A percentile compares a stretch with the other conserved stretches of the same genome.
Evolutionary conservation across 2,329 filamentous ascomycete species (phyloP).

Genomic region (Claviceps fusiformis): DNA sequence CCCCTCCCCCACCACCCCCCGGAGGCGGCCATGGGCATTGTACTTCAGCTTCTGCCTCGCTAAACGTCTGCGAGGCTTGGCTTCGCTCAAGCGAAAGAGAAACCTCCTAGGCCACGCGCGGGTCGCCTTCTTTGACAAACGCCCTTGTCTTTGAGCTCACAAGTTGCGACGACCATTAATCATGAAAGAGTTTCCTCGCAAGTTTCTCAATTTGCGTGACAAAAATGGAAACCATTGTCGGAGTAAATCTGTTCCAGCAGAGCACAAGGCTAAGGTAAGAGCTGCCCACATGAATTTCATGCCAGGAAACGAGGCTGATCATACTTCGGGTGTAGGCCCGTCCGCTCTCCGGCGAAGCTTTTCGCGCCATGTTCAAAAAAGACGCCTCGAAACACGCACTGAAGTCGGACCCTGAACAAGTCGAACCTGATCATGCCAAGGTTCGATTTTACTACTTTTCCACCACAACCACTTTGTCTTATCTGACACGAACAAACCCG

Average conservation of each 20-base stretch:
- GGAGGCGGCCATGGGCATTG: slow-evolving; percentile 19
- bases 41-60: slow-evolving; percentile 17
- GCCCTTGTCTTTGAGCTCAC: neutral
- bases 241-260: slow-evolving; percentile 41
- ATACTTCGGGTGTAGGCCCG: slow-evolving; percentile 27
- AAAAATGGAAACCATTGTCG: slow-evolving; percentile 42
- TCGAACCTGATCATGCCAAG: slow-evolving; percentile 22
- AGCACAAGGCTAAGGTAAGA: slow-evolving; percentile 34
- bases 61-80: slow-evolving; percentile 16
- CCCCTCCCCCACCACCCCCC: neutral
- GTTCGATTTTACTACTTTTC: neutral
- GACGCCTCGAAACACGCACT: slow-evolving; percentile 39
- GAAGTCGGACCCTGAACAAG: slow-evolving; percentile 22
- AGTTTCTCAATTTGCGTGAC: slow-evolving; percentile 59
- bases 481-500: neutral
- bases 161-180: neutral
- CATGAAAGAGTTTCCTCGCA: slow-evolving; percentile 45
- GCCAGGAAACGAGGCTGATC: neutral
- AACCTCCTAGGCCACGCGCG: neutral
- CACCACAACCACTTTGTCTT: neutral
- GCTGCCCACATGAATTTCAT: slow-evolving; percentile 5
- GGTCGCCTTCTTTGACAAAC: neutral
- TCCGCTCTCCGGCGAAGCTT: slow-evolving; percentile 40
- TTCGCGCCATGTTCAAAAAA: slow-evolving; percentile 51
- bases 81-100: slow-evolving; percentile 5